phyloP scores from a whole-genome alignment of 208 protist genomes.

The Acanthamoeba castellanii region DNA sequence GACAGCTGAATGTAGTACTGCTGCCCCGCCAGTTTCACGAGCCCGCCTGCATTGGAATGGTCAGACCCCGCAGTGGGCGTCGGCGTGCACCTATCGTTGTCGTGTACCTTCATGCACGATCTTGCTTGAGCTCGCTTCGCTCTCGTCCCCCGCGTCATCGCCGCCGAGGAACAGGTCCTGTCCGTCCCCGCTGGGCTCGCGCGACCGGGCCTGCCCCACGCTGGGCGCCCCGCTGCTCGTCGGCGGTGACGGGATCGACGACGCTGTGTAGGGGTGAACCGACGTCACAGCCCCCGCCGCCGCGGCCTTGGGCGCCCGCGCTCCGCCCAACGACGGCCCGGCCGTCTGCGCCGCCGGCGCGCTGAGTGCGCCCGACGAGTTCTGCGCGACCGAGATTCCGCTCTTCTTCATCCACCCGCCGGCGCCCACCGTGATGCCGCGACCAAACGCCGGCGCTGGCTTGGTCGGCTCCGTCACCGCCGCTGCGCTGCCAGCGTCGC shows the following conservation, averaged over 20 bases:
- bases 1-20: constrained; percentile 46
- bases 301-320: not conserved
- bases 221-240: not conserved
- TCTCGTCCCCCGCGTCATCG: not conserved
- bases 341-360: not conserved
- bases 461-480: too few species aligned
- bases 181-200: not conserved
- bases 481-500: too few species aligned
- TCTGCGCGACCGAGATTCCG: too few species aligned
- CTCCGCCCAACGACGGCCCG: not conserved
- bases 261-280: not conserved
- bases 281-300: not conserved
- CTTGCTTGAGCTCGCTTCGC: not conserved
- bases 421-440: too few species aligned
- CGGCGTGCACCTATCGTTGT: too few species aligned
- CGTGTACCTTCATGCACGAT: not conserved
- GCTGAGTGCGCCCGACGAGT: too few species aligned
- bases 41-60: too few species aligned
- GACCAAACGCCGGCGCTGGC: too few species aligned
- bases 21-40: constrained; percentile 24
- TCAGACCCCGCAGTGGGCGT: too few species aligned
- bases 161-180: not conserved
- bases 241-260: not conserved
- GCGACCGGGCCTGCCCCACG: not conserved
- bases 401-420: too few species aligned